Conservation (phyloP, 1,139 yeast genomes). For the Pichia sp. region DNA sequence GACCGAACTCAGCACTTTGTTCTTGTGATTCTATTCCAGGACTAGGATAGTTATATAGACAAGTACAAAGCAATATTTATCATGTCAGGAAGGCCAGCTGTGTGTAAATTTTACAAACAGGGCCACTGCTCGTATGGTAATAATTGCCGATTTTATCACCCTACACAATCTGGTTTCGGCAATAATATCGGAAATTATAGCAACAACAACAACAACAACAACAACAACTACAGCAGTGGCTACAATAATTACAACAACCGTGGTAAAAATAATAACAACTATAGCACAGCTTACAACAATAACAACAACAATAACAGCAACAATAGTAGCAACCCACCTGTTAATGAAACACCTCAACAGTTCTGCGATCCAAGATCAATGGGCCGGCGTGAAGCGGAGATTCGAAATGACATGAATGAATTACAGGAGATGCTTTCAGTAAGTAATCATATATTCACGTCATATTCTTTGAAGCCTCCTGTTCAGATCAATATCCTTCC, state of each 20-base stretch:
- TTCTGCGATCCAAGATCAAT: conserved; percentile 14
- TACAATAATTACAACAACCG: conserved; percentile 2
- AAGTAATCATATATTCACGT: conserved; percentile 29
- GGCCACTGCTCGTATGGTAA: conserved; percentile 36
- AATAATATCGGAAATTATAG: background rate
- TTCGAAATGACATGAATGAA: conserved; percentile 30
- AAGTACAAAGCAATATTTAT: no score
- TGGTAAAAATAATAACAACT: background rate
- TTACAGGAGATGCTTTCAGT: conserved; percentile 2
- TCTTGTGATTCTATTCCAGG: no score
- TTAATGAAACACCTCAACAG: conserved; percentile 10
- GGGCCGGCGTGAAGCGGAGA: conserved; percentile 24
- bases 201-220: background rate
- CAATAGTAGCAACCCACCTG: background rate
- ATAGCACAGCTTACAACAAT: conserved; percentile 4
- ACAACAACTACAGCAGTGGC: background rate
- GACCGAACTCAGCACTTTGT: background rate
- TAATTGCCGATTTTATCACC: conserved; percentile 39
- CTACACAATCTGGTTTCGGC: background rate
- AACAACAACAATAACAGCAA: background rate
- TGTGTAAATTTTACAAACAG: conserved; percentile 40
- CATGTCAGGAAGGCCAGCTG: conserved; percentile 20
- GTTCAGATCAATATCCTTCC: conserved; percentile 42
- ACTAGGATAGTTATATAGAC: background rate
- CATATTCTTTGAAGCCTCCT: conserved; percentile 37